phyloP scores from a whole-genome alignment of 768 basidiomycete genomes.

The Auricularia cornea region DNA sequence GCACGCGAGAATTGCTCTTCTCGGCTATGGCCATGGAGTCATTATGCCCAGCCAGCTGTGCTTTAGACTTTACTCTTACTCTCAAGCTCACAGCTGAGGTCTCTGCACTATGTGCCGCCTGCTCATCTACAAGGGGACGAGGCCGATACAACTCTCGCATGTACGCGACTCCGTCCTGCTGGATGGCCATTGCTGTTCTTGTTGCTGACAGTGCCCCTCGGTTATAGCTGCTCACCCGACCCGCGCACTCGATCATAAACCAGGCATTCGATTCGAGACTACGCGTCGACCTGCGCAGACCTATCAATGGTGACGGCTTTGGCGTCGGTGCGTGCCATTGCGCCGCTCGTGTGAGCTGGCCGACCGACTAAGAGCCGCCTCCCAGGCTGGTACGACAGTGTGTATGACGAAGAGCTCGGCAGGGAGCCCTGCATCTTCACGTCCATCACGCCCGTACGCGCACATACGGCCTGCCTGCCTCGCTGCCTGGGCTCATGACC shows the following conservation, averaged over 20 bases:
- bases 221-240: conserved; percentile 75
- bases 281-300: conserved; percentile 67
- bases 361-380: neutral
- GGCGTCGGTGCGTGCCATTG: conserved; percentile 64
- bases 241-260: conserved; percentile 93
- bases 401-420: conserved; percentile 74
- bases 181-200: neutral
- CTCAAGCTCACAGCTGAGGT: neutral
- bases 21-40: neutral
- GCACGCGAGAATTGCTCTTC: neutral
- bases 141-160: conserved; percentile 86
- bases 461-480: neutral
- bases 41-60: neutral
- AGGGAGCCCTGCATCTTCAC: conserved; percentile 93
- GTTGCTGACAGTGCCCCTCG: neutral
- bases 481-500: neutral
- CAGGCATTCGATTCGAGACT: conserved; percentile 94
- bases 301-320: conserved; percentile 95
- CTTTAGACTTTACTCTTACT: neutral
- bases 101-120: conserved; percentile 64
- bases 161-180: conserved; percentile 35
- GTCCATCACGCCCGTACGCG: conserved; percentile 77
- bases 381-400: conserved; percentile 89
- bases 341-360: neutral
- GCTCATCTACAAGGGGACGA: conserved; percentile 92